phyloP scores from a whole-genome alignment of 768 basidiomycete species.

The Porpolomopsis calyptriformis region DNA sequence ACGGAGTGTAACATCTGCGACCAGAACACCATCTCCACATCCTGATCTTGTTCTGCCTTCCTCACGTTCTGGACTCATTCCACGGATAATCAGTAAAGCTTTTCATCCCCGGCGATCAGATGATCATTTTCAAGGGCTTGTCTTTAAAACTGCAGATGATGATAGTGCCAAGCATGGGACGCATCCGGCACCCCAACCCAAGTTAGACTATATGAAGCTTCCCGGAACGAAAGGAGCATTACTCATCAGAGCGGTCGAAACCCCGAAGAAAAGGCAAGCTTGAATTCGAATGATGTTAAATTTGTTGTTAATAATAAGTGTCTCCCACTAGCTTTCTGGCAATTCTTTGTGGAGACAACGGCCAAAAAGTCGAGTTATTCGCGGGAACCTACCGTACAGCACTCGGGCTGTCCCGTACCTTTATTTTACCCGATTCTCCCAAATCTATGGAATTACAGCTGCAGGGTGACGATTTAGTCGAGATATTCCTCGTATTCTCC shows the following conservation, averaged over 20 bases:
- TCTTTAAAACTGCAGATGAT: conserved; percentile 27
- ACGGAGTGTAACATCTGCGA: conserved; percentile 16
- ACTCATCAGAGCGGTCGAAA: conserved; percentile 81
- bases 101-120: conserved; percentile 51
- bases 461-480: conserved; percentile 87
- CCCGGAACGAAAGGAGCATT: conserved; percentile 83
- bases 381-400: conserved; percentile 88
- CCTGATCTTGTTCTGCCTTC: conserved; percentile 17
- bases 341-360: conserved; percentile 84
- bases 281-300: conserved; percentile 1
- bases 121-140: conserved; percentile 34
- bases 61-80: conserved; percentile 50
- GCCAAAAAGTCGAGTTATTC: conserved; percentile 89
- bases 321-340: conserved; percentile 62
- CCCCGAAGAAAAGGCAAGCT: conserved; percentile 76
- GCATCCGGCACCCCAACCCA: conserved; percentile 60
- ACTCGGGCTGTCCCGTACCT: conserved; percentile 81
- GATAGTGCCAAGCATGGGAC: conserved; percentile 28
- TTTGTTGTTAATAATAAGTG: not conserved
- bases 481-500: conserved; percentile 83
- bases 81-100: conserved; percentile 59
- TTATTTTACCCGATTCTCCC: conserved; percentile 86
- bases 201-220: conserved; percentile 85
- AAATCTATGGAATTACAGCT: conserved; percentile 78
- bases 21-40: conserved; percentile 13